Conservation (phyloP, 2,329 filamentous ascomycete genomes). For the Calonectria multiphialidica region DNA sequence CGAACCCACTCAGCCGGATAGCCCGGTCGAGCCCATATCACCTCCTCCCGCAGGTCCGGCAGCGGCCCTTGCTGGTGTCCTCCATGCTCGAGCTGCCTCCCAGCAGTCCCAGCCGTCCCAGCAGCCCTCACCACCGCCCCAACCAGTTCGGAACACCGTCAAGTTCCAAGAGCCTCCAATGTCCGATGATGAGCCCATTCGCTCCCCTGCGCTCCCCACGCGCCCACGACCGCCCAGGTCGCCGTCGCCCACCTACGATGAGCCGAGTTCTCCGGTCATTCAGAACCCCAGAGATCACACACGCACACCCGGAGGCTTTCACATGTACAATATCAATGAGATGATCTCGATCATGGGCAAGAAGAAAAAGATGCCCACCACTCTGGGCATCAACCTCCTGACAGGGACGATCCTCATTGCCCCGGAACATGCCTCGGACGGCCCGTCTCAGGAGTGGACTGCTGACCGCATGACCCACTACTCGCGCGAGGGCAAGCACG, state of each 20-base stretch:
- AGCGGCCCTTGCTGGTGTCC: constrained; percentile 67
- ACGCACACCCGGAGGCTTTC: constrained; percentile 82
- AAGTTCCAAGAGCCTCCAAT: constrained; percentile 42
- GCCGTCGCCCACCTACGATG: constrained; percentile 39
- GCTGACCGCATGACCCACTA: constrained; percentile 98
- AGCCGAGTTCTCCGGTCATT: constrained; percentile 34
- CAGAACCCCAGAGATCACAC: constrained; percentile 55
- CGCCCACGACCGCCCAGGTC: constrained; percentile 44
- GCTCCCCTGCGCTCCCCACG: constrained; percentile 55
- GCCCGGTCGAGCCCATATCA: constrained; percentile 41
- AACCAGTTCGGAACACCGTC: constrained; percentile 41
- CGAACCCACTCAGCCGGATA: constrained; percentile 48
- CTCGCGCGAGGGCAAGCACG: constrained; percentile 96
- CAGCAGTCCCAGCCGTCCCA: constrained; percentile 48
- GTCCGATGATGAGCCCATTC: constrained; percentile 47
- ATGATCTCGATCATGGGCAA: constrained; percentile 98
- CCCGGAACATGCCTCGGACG: constrained; percentile 85
- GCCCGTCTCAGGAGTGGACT: constrained; percentile 90
- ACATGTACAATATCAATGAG: constrained; percentile 96
- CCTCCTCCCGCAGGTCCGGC: constrained; percentile 59
- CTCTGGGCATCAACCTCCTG: constrained; percentile 89
- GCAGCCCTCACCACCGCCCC: constrained; percentile 38
- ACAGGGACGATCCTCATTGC: constrained; percentile 92
- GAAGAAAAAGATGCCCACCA: constrained; percentile 98
- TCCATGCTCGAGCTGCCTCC: constrained; percentile 60